Evolutionary conservation across 352 stramenopile genomes (phyloP), one percentile per base, ranked within the genome.

Genomic region (Pythium insidiosum): DNA sequence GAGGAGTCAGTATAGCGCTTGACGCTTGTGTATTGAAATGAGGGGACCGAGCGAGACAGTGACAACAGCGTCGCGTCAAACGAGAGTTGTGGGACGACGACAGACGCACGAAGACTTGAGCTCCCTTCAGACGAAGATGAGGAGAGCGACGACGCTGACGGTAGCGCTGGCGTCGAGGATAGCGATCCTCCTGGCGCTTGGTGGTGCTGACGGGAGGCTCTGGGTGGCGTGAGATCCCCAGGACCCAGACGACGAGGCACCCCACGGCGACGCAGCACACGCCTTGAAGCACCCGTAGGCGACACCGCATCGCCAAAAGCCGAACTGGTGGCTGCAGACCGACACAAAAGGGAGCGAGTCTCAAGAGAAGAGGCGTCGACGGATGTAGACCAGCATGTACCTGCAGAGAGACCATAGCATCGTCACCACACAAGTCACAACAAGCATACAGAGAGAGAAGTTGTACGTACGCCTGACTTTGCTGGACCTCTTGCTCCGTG

Each of bases 381-480:
- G 57, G 16, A 75, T 53, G 44, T 79, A 79, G 5, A 58, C 68
- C 16, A 79, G 49, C 24, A 79, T 48, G n/a, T n/a, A n/a, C n/a
- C n/a, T n/a, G n/a, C n/a, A n/a, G n/a, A n/a, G n/a, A n/a, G n/a
- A n/a, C n/a, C n/a, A n/a, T n/a, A n/a, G n/a, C n/a, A n/a, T n/a
- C n/a, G n/a, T n/a, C n/a, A n/a, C n/a, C n/a, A n/a, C n/a, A n/a
- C n/a, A n/a, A n/a, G n/a, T n/a, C n/a, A n/a, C n/a, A n/a, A n/a
- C n/a, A n/a, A n/a, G n/a, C n/a, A n/a, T n/a, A n/a, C n/a, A n/a
- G n/a, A n/a, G n/a, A n/a, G n/a, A n/a, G n/a, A n/a, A n/a, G n/a
- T n/a, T n/a, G n/a, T n/a, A n/a, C n/a, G 42, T 71, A 85, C 58
- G 72, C 75, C 63, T 88, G 70, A 11, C 63, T 79, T 22, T 50